Evolutionary conservation across 805 yeast genomes (phyloP).

Genomic region (Suhomyces pyralidae): DNA sequence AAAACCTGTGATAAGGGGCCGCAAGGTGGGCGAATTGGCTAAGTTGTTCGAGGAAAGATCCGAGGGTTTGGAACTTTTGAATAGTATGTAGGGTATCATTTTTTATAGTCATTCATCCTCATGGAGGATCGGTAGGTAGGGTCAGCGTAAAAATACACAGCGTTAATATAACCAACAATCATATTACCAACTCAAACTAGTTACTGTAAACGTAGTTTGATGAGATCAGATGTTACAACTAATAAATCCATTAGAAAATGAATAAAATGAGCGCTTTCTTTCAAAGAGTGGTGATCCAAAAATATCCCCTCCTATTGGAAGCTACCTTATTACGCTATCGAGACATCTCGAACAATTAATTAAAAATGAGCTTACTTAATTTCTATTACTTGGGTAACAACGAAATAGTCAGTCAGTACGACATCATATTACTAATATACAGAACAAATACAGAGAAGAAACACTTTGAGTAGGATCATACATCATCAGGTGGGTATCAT

Average conservation of each 20-base stretch:
- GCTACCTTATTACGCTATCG: too few species aligned
- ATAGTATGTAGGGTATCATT: constrained; percentile 16
- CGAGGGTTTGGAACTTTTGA: constrained; percentile 36
- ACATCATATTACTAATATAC: constrained; percentile 13
- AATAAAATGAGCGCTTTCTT: too few species aligned
- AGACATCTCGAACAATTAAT: too few species aligned
- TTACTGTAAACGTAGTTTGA: background rate
- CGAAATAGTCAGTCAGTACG: background rate
- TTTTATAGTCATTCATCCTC: background rate
- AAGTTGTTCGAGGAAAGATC: constrained; percentile 60
- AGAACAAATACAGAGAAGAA: constrained; percentile 6
- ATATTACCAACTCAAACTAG: too few species aligned
- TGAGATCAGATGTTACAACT: background rate
- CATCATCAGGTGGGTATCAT: background rate
- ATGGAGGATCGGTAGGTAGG: background rate
- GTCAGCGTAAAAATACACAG: background rate
- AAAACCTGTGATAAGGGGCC: constrained; percentile 48
- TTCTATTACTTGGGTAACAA: too few species aligned
- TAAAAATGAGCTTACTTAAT: too few species aligned
- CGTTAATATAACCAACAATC: too few species aligned
- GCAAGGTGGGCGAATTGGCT: constrained; percentile 62
- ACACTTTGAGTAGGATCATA: background rate
- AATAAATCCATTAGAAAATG: too few species aligned
- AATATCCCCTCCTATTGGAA: too few species aligned
- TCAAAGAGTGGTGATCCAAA: too few species aligned